A percentile compares a stretch with the other conserved stretches of the same genome.
Conservation (phyloP, 2,329 filamentous ascomycete species). For the Thielaviopsis punctulata region DNA sequence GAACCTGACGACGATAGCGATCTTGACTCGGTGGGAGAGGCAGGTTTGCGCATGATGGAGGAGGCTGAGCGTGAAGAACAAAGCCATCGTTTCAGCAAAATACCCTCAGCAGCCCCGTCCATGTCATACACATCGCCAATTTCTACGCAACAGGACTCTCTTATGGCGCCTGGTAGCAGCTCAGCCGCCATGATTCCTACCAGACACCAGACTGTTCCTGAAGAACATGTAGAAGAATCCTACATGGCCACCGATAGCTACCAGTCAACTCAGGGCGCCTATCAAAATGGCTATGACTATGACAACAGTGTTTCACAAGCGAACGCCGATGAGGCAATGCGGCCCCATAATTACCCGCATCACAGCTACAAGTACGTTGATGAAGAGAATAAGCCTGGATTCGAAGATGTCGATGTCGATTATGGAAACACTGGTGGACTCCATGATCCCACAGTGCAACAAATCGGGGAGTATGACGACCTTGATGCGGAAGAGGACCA, state of each 20-base stretch:
- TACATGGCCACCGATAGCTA: neutral
- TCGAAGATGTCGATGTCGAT: slow-evolving; percentile 56
- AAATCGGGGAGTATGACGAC: slow-evolving; percentile 87
- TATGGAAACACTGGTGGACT: slow-evolving; percentile 81
- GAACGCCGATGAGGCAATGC: slow-evolving; percentile 14
- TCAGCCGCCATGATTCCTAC: neutral
- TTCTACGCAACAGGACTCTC: neutral
- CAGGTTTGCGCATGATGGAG: slow-evolving; percentile 67
- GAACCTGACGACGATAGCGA: slow-evolving; percentile 41
- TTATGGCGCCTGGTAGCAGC: neutral
- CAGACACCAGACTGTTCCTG: neutral
- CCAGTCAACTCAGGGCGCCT: neutral
- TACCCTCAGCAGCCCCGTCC: neutral
- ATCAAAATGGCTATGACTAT: neutral
- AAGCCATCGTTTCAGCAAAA: slow-evolving; percentile 13
- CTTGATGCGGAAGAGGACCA: slow-evolving; percentile 88
- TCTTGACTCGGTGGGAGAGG: slow-evolving; percentile 74
- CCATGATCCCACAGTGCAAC: slow-evolving; percentile 52
- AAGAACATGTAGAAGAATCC: neutral
- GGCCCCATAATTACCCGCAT: neutral
- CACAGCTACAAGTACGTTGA: slow-evolving; percentile 3
- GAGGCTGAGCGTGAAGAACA: slow-evolving; percentile 68
- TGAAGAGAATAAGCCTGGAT: slow-evolving; percentile 22
- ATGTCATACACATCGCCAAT: neutral
- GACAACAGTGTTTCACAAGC: neutral